Evolutionary conservation across 2,329 filamentous ascomycete species (phyloP), one percentile per base, ranked within the genome.

Genomic region (Fusarium veterinarium): DNA sequence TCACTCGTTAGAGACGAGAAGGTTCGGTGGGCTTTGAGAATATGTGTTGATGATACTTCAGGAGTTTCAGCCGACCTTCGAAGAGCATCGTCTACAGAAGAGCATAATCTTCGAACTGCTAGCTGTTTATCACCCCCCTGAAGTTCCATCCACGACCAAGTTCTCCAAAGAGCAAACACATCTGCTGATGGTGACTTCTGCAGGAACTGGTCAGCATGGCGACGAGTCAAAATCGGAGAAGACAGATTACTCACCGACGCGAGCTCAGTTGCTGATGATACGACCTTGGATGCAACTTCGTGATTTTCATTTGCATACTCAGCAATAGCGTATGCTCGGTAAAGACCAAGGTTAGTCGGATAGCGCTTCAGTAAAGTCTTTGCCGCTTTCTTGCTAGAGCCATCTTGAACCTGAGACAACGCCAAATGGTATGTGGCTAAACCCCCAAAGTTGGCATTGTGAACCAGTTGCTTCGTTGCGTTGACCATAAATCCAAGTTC

Each of bases 241-340:
- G 13, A 17, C 7, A 1, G 10, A 33, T 13, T 38, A 76, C 80
- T 75, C 73, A 83, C 82, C 45, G 76, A 74, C 14, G 77, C 60
- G 16, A 82, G 75, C 35, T 76, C 64, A 6, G 94, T 83, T 4
- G 93, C 91, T 3, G 92, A 91, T 3, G 85, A 80, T 75, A 95
- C 88, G 1, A 96, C 90, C 57, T 89, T 90, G 28, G 86, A 83
- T 8, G 92, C 91, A 51, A 89, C 83, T 1, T 88, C 85, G 3
- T 78, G 73, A 30, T 92, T 91, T 0, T 86, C 89, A 35, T 86
- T 87, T 3, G 84, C 83, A 72, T 83, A 86, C 80, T 97, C 93
- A 7, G 94, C 89, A 19, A 94, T 82, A 0, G 92, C 93, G 77
- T 95, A 97, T 1, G 91, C 90, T 73, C 94, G 92, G 81, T 97